phyloP scores from a whole-genome alignment of 2,329 filamentous ascomycete genomes.

The Exophiala lecanii-corni region DNA sequence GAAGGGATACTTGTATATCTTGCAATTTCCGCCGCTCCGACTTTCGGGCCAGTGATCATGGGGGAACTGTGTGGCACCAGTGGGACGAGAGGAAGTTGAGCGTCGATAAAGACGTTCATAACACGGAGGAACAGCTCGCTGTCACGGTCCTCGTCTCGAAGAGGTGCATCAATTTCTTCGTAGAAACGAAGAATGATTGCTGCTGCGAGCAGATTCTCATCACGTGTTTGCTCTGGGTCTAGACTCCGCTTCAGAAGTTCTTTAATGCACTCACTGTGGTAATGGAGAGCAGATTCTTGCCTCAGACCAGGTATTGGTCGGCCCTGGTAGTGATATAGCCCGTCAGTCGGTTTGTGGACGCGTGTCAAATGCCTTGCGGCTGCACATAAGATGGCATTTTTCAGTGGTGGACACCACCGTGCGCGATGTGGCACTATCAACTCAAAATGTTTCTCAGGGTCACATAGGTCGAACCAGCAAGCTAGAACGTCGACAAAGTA shows the following conservation, averaged over 20 bases:
- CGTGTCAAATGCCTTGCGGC: conserved; percentile 37
- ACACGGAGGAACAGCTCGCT: conserved; percentile 24
- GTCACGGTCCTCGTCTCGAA: conserved; percentile 19
- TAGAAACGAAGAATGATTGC: conserved; percentile 37
- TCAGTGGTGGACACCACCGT: conserved; percentile 36
- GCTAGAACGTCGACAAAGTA: conserved; percentile 28
- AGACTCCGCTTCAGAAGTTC: conserved; percentile 37
- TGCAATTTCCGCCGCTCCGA: background rate
- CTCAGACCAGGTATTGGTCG: conserved; percentile 30
- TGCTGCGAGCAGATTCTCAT: conserved; percentile 37
- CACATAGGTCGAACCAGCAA: conserved; percentile 40
- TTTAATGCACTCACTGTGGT: conserved; percentile 40
- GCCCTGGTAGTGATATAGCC: conserved; percentile 20
- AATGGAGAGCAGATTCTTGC: conserved; percentile 35
- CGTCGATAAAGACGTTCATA: conserved; percentile 29
- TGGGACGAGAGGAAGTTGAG: conserved; percentile 14
- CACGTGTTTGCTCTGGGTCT: conserved; percentile 34
- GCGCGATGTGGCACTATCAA: conserved; percentile 40
- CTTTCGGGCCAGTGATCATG: conserved; percentile 9
- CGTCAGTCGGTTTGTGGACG: conserved; percentile 22
- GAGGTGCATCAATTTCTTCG: conserved; percentile 38
- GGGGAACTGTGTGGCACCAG: conserved; percentile 13
- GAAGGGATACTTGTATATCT: too few species aligned
- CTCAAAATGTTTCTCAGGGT: conserved; percentile 39
- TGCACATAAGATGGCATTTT: conserved; percentile 37